phyloP scores from a whole-genome alignment of 2,329 filamentous ascomycete genomes.

The Gliomastix tumulicola region DNA sequence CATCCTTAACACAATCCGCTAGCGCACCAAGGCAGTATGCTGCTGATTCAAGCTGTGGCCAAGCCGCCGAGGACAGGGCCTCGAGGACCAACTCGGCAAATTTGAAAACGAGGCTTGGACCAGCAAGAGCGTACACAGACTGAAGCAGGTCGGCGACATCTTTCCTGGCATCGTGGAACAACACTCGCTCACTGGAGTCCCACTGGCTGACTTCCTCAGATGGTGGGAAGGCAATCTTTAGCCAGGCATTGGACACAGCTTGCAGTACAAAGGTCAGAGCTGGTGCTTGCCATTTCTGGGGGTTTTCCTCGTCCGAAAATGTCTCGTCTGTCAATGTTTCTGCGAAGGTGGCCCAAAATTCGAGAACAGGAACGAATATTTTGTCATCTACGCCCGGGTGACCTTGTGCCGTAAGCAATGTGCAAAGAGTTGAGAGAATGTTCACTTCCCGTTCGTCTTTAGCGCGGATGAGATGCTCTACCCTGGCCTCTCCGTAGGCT shows the following conservation, averaged over 20 bases:
- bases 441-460: constrained; percentile 41
- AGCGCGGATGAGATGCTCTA: constrained; percentile 50
- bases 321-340: constrained; percentile 58
- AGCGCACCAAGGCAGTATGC: constrained; percentile 59
- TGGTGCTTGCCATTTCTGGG: constrained; percentile 47
- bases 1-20: constrained; percentile 57
- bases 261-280: constrained; percentile 55
- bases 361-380: constrained; percentile 65
- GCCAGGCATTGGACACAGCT: constrained; percentile 59
- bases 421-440: constrained; percentile 53
- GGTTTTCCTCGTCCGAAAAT: constrained; percentile 39
- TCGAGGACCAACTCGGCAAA: constrained; percentile 50
- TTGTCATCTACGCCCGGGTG: constrained; percentile 66
- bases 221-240: constrained; percentile 63
- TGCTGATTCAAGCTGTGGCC: constrained; percentile 54
- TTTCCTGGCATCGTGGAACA: constrained; percentile 66
- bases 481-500: constrained; percentile 60
- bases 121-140: constrained; percentile 58
- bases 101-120: constrained; percentile 45
- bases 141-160: constrained; percentile 76
- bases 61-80: constrained; percentile 39
- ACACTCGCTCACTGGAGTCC: constrained; percentile 62
- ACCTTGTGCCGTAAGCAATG: constrained; percentile 59
- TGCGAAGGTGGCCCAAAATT: constrained; percentile 76
- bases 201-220: constrained; percentile 51